phyloP scores from a whole-genome alignment of 1,139 yeast species.

The Taphrina sp. region DNA sequence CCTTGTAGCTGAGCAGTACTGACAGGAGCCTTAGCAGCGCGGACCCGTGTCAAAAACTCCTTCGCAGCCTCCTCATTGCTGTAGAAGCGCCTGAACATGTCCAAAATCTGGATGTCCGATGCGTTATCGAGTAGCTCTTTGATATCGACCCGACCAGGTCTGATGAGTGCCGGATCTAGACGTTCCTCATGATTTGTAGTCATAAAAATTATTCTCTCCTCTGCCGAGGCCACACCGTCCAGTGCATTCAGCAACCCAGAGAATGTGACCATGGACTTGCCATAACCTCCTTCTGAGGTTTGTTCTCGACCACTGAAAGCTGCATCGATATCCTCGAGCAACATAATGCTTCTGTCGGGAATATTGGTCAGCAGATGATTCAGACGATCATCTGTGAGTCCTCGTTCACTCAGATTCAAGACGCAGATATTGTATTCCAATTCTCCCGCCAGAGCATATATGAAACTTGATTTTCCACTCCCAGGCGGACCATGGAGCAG shows the following conservation, averaged over 20 bases:
- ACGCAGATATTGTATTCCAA: conserved; percentile 93
- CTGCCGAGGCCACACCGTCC: conserved; percentile 99
- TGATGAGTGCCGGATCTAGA: conserved; percentile 67
- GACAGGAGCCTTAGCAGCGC: conserved; percentile 56
- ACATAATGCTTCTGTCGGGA: conserved; percentile 79
- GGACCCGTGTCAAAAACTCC: conserved; percentile 57
- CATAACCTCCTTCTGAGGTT: conserved; percentile 52
- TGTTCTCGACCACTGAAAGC: conserved; percentile 86
- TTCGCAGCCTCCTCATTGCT: conserved; percentile 63
- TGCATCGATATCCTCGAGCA: conserved; percentile 92
- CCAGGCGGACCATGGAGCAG: conserved; percentile 97
- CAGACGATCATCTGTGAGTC: conserved; percentile 87
- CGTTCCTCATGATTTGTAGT: conserved; percentile 96
- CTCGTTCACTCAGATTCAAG: conserved; percentile 81
- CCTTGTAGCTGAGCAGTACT: conserved; percentile 97
- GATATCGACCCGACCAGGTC: conserved; percentile 94
- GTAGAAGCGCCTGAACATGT: conserved; percentile 83
- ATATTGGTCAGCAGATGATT: conserved; percentile 95
- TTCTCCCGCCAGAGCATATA: conserved; percentile 95
- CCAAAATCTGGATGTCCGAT: conserved; percentile 67
- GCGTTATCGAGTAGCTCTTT: conserved; percentile 80
- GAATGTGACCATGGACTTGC: conserved; percentile 71
- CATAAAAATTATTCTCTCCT: conserved; percentile 94
- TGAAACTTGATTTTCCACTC: conserved; percentile 91
- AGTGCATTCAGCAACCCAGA: conserved; percentile 89